A percentile compares a stretch with the other conserved stretches of the same genome.
Evolutionary conservation across 2,329 filamentous ascomycete species (phyloP).

Genomic region (Corynespora cassiicola): DNA sequence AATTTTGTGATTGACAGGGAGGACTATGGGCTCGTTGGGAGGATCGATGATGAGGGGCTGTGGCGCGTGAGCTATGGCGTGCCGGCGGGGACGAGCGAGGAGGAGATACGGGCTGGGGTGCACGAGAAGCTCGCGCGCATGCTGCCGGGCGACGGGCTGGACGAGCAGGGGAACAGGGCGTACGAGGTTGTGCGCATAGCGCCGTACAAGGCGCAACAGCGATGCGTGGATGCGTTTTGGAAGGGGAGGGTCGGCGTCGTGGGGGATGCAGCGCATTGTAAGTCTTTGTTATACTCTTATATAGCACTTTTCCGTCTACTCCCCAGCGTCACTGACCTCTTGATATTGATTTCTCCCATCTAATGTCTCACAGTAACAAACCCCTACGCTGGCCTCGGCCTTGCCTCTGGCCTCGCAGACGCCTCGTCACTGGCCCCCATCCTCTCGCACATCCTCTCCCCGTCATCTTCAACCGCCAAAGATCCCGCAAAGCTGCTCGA

Average conservation of each 20-base stretch:
- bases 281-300: conserved; percentile 13
- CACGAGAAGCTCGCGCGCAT: conserved; percentile 37
- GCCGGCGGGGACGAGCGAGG: conserved; percentile 30
- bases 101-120: conserved; percentile 34
- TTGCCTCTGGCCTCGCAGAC: conserved; percentile 44
- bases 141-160: conserved; percentile 28
- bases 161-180: neutral
- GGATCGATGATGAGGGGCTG: conserved; percentile 40
- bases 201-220: conserved; percentile 51
- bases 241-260: conserved; percentile 41
- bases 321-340: neutral
- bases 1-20: conserved; percentile 49
- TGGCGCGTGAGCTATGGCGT: conserved; percentile 53
- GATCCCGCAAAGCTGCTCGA: conserved; percentile 34
- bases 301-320: neutral
- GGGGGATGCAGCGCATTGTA: conserved; percentile 50
- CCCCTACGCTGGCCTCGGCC: conserved; percentile 45
- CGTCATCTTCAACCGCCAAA: conserved; percentile 14
- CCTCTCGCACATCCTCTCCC: conserved; percentile 29
- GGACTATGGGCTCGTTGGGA: conserved; percentile 47
- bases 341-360: too few species aligned
- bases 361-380: conserved; percentile 45
- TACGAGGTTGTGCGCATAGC: conserved; percentile 45
- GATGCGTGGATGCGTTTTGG: conserved; percentile 39
- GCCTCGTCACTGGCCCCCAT: conserved; percentile 36